Evolutionary conservation across 768 basidiomycete species (phyloP), one percentile per base, ranked within the genome.

Genomic region (Cystofilobasidium bisporidii): DNA sequence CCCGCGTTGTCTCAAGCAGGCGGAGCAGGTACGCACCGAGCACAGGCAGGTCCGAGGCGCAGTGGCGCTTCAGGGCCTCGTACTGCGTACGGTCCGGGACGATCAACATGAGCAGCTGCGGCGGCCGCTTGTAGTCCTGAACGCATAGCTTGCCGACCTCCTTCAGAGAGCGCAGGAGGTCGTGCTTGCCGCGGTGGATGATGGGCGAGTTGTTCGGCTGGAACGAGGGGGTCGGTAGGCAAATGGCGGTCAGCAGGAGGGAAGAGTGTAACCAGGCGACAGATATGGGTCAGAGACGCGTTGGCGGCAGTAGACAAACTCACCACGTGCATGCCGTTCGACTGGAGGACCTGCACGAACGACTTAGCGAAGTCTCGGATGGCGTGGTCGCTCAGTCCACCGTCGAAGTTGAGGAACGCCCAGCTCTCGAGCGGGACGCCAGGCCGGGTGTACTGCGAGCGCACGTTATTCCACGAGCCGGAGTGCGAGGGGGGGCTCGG

Each of bases 41-140:
- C 22, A 56, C 30, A 30, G 53, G 53, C 53, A 56, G 30, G 53
- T 28, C 53, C 28, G 30, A 48, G 1, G 28, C 43, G 26, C 24
- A 22, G 30, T 62, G 45, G 12, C 32, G 45, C 61, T 62, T 62
- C 32, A 62, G 47, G 15, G 41, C 17, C 28, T 62, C 61, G 30
- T 62, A 62, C 43, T 45, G 32, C 26, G 32, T 48, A 6, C 61
- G 61, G 32, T 62, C 61, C 5, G 61, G 61, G 11, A 62, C 61
- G 32, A 62, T 48, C 47, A 62, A 12, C 30, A 62, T 43, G 10
- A 62, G 28, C 12, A 62, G 26, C 47, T 62, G 61, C 28, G 61
- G 61, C 9, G 41, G 41, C 14, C 41, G 15, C 18, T 17, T 14
- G 4, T 0, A 11, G 17, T 47, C 28, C 4, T n/a, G 24, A 32